These are phyloP conservation scores for Silybum marianum DNA, from an alignment of 129 eudicot species.

Conservation along the genomic window DNA sequence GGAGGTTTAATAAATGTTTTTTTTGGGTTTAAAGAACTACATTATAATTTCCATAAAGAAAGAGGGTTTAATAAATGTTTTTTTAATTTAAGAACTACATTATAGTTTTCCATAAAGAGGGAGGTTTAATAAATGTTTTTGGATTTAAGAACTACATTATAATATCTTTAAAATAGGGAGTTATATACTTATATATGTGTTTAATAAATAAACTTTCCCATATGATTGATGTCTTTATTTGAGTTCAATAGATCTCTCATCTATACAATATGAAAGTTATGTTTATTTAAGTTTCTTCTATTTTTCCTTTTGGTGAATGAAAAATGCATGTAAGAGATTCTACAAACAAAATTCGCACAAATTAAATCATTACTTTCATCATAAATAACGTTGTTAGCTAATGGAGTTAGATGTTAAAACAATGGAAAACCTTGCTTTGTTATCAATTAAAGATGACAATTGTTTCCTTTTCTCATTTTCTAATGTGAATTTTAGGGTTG, in stretches of 20 bases:
- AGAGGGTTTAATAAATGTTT: background rate
- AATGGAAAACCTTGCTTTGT: too few relatives aligned
- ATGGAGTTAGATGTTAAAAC: too few relatives aligned
- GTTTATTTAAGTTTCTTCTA: background rate
- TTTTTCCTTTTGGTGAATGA: background rate
- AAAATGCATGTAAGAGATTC: slow-evolving; percentile 6
- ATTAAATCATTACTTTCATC: background rate
- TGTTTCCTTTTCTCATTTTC: background rate
- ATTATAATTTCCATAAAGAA: background rate
- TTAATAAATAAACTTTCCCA: background rate
- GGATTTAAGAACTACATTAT: background rate
- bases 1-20: background rate
- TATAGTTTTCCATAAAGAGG: background rate
- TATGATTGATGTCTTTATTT: background rate
- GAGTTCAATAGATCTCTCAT: background rate
- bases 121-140: background rate
- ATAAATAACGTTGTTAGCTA: background rate
- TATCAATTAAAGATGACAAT: too few relatives aligned
- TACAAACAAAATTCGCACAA: background rate
- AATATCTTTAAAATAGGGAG: background rate
- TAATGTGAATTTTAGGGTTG: background rate
- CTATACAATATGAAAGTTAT: background rate
- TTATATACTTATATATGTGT: background rate
- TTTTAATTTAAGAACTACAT: background rate
- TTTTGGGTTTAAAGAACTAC: background rate